Evolutionary conservation across 1,284 basidiomycete species (phyloP), one percentile per base, ranked within the genome.

Genomic region (Leucocoprinus gongylophorus): DNA sequence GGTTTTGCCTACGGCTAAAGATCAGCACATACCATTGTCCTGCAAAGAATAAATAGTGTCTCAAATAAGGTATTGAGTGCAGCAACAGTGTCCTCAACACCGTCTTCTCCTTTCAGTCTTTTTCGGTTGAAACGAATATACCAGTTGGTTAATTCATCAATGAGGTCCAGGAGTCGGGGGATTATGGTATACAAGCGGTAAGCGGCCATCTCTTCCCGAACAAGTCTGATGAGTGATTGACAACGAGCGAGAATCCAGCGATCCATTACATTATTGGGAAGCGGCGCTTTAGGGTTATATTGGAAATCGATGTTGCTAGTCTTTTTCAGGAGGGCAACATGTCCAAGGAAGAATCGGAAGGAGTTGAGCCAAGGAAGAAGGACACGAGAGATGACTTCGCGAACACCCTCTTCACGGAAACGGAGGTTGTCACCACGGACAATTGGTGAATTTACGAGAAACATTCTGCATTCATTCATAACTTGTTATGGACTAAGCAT

Each of bases 41-140:
- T 79, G 69, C 91, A 97, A 33, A 99, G 76, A 1, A 95, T 99
- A 69, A 94, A 88, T 38, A 99, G 72, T 0, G 95, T 84, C 72
- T 99, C 97, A 67, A 98, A 98, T 37, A 99, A 74, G 17, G 95
- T 97, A 69, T 99, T 97, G 63, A 99, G 76, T 10, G 95, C 97
- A 10, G 85, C 74, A 15, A 86, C 66, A 8, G 95, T 95, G 64
- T 99, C 95, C 61, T 94, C 88, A 54, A 80, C 75, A 5, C 95
- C 91, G 62, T 92, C 89, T 68, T 97, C 91, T 44, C 97, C 97
- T 78, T 99, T 99, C 54, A 99, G 74, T 28, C 97, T 82, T 59
- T 87, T 86, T 53, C 97, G 85, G 72, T 99, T 99, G 78, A 99
- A 99, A 50, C 97, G 93, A 63, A 99, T 99, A 72, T 99, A 99